Evolutionary conservation across 129 eudicot genomes (phyloP), one percentile per base, ranked within the genome.

Genomic region (Centaurea solstitialis): DNA sequence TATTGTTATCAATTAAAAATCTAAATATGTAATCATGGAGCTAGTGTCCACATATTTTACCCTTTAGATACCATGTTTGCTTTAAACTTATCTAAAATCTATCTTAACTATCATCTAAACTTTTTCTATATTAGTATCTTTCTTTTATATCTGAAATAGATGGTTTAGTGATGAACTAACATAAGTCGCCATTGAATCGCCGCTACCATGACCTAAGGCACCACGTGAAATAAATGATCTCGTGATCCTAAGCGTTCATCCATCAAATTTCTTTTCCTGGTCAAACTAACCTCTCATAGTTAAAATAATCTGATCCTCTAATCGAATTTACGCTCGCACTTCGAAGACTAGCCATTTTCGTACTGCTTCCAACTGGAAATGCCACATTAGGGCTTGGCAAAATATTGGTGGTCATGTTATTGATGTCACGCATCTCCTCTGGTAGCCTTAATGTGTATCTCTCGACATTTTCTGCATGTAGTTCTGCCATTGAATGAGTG

Each of bases 381-480:
- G 73, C 23, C 40, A 40, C 70, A 40, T 62, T 12, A 4, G 70
- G 30, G 24, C 18, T 33, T 9, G 18, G 67, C 22, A 68, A 78
- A 6, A 70, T 71, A 74, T 38, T 65, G 20, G 3, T 23, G 0
- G 3, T 4, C 1, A 15, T 23, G 5, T 7, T 70, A 3, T 57
- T 11, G 0, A 69, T 35, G 17, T 28, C 38, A 12, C 71, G 82
- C 7, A 71, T 82, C 39, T 84, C 87, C 9, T 83, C 78, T 0
- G 90, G 82, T 70, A 88, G 81, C 84, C 90, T 72, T 73, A 90
- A 72, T 40, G 87, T 86, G 45, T 85, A 90, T 53, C 86, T 70
- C 45, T 86, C 92, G 4, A 35, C 57, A 67, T 84, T 70, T 38
- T 61, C 76, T n/a, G 35, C 53, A 30, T 57, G 79, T 11, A 13